Percentiles rank a stretch among this genome's conserved stretches.
Evolutionary conservation across 2,329 filamentous ascomycete species (phyloP).

Genomic region (Fusarium circinatum): DNA sequence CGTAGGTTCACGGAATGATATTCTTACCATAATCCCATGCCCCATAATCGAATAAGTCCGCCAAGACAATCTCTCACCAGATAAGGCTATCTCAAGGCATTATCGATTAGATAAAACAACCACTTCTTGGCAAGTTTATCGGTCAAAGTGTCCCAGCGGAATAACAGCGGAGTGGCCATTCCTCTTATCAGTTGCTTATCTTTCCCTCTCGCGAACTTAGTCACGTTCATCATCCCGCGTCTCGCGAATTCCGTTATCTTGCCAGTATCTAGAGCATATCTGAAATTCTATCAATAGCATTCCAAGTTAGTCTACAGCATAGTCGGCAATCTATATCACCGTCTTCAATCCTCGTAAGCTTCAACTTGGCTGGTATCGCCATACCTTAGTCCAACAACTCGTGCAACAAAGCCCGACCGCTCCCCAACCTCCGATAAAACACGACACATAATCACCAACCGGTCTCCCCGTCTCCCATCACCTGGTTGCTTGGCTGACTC

Average conservation of each 20-base stretch:
- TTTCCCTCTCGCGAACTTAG: not conserved
- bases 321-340: not conserved
- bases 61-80: too few species aligned
- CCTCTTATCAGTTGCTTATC: not conserved
- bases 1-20: too few species aligned
- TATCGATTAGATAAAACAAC: not conserved
- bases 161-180: not conserved
- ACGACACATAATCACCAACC: too few species aligned
- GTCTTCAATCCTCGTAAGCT: not conserved
- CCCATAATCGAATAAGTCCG: too few species aligned
- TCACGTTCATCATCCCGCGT: not conserved
- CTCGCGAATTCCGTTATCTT: too few species aligned
- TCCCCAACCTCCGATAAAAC: not conserved
- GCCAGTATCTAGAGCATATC: too few species aligned
- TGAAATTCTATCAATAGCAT: not conserved
- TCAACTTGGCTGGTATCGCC: not conserved
- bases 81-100: fast-evolving
- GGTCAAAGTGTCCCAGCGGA: not conserved
- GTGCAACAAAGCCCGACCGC: not conserved
- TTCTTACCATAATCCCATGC: too few species aligned
- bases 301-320: not conserved
- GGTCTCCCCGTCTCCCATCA: not conserved
- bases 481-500: not conserved
- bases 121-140: not conserved
- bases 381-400: not conserved